Percentiles rank a stretch among this genome's conserved stretches.
Evolutionary conservation across 2,329 filamentous ascomycete genomes (phyloP).

Genomic region (Ascochyta viciae-villosae): DNA sequence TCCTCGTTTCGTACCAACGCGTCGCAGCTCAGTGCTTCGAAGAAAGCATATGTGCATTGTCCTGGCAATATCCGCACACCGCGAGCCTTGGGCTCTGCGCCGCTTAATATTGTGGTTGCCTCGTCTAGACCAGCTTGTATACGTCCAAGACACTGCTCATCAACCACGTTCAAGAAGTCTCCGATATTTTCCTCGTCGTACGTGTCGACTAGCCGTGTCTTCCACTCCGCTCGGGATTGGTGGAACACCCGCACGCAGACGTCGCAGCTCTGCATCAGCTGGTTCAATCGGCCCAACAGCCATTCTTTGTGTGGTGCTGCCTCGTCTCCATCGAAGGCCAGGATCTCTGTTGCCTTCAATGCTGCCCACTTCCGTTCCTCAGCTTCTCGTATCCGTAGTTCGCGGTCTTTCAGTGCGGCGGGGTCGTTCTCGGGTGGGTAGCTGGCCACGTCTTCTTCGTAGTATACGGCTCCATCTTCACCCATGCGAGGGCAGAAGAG

Average conservation of each 20-base stretch:
- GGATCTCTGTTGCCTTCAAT: conserved; percentile 53
- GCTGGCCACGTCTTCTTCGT: conserved; percentile 54
- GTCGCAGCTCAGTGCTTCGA: conserved; percentile 86
- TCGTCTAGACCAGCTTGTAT: conserved; percentile 53
- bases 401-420: conserved; percentile 36
- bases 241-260: conserved; percentile 60
- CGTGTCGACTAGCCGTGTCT: conserved; percentile 49
- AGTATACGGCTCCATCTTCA: conserved; percentile 49
- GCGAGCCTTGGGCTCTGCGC: conserved; percentile 59
- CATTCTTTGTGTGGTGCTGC: conserved; percentile 53
- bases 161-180: conserved; percentile 54
- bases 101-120: conserved; percentile 50
- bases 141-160: conserved; percentile 54
- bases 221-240: conserved; percentile 52
- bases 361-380: conserved; percentile 50
- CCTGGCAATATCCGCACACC: conserved; percentile 60
- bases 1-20: conserved; percentile 70
- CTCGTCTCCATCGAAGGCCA: conserved; percentile 57
- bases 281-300: conserved; percentile 49
- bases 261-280: conserved; percentile 56
- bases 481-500: conserved; percentile 57
- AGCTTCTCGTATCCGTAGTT: conserved; percentile 47
- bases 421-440: conserved; percentile 39
- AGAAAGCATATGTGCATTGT: conserved; percentile 77
- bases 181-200: conserved; percentile 55